Evolutionary conservation across 306 rosid genomes (phyloP), one percentile per base, ranked within the genome.

Genomic region (Vigna nakashimae): DNA sequence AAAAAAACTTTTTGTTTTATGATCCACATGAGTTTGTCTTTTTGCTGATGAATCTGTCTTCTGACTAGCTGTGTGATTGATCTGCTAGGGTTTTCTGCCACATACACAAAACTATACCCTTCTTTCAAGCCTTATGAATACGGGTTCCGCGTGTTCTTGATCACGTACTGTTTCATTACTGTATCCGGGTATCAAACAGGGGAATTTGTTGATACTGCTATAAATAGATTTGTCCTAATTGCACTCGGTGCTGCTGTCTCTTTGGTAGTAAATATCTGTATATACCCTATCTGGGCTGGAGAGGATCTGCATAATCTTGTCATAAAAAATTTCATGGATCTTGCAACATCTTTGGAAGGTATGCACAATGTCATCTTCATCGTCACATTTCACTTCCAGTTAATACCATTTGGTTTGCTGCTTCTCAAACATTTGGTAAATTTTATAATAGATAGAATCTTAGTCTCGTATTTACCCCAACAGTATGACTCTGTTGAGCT

Each of bases 251-350:
- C 98, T 28, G 86, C 83, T 56, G 96, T 95, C 7, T 87, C 95
- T 73, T 79, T 95, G 82, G 98, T 87, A 24, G 91, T 92, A 26
- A 95, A 95, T 75, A 66, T 95, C 40, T 84, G 88, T 57, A 92
- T 95, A 51, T 92, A 78, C 64, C 98, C 98, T 60, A 92, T 95
- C 28, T 95, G 98, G 98, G 97, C 98, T 64, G 97, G 98, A 4
- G 98, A 95, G 81, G 98, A 95, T 87, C 92, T 95, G 16, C 98
- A 95, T 82, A 85, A 91, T 65, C 65, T 59, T 28, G 65, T 59
- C 15, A 2, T 38, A 13, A 13, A 59, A 26, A 59, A 59, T 59
- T 59, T 59, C 65, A 59, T 28, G 65, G 65, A 16, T 28, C 40
- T 59, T 59, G 65, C 65, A 13, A 26, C 65, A 59, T 59, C 65